phyloP scores from a whole-genome alignment of 495 filamentous ascomycete genomes.

The Extremus antarcticus region DNA sequence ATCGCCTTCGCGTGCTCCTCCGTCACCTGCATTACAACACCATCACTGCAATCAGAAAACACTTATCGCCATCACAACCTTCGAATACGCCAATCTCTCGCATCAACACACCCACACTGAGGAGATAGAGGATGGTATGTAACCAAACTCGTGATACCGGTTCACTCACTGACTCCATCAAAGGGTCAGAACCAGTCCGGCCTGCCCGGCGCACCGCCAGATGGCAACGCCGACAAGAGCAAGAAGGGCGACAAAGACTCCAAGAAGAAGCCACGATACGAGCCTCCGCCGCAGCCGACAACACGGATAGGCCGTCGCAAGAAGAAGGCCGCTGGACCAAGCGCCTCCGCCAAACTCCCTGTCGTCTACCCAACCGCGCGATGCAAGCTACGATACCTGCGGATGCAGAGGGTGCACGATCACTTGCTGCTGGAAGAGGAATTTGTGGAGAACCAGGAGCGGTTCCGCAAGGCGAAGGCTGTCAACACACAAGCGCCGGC shows the following conservation, averaged over 20 bases:
- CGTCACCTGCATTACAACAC: background rate
- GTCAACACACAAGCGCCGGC: conserved; percentile 51
- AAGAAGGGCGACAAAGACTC: conserved; percentile 36
- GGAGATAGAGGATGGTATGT: background rate
- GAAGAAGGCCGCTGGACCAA: conserved; percentile 83
- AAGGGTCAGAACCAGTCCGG: conserved; percentile 21
- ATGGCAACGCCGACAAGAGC: conserved; percentile 17
- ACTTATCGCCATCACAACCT: background rate
- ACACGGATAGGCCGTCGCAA: conserved; percentile 98
- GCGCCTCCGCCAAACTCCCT: conserved; percentile 87
- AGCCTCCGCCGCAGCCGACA: conserved; percentile 91
- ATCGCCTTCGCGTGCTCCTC: background rate
- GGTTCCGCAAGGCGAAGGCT: conserved; percentile 79
- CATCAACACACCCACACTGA: background rate
- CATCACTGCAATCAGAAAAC: background rate
- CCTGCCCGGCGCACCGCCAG: conserved; percentile 18
- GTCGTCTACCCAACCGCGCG: conserved; percentile 87
- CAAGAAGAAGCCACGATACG: conserved; percentile 99
- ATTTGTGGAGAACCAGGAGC: conserved; percentile 98
- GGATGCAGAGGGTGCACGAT: conserved; percentile 98
- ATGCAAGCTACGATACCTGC: conserved; percentile 92
- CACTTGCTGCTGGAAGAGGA: conserved; percentile 95
- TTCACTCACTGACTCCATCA: conserved; percentile 1
- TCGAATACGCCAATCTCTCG: background rate
- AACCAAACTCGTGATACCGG: background rate